Base-by-base conservation (phyloP, 1,284 basidiomycete species). In the Pascua guehoae region DNA sequence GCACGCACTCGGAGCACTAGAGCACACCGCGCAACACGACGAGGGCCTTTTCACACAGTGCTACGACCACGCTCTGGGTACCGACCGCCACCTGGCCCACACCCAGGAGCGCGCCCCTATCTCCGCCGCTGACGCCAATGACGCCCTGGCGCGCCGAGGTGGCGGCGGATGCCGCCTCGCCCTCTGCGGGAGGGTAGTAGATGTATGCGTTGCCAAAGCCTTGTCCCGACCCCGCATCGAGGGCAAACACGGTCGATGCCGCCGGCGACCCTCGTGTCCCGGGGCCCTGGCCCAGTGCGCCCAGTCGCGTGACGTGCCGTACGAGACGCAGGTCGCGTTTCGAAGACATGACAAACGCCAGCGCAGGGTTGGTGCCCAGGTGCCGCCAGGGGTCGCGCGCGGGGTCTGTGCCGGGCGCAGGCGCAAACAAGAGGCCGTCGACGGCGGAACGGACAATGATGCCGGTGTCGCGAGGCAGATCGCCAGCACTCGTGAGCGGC, bases 281-380 rank as follows among this genome's bases (percentile, higher is more conserved):
- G 4, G 24, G 24, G 24, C 4, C 24, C n/a, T 37, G 4, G 4
- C 37, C 42, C 4, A 12, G 18, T 18, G 16, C n/a, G 3, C 10
- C 39, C 1, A 10, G 11, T 16, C 18, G n/a, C 17, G 46, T 56
- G 38, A 85, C 74, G 67, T 95, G 90, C 65, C 87, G 82, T 2
- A 87, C 87, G 75, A 93, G 91, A 12, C 89, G 83, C 1, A 88
- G 85, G 73, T 95, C 91, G 32, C 85, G 85, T 74, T 98, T 98
- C 5, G 91, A 94, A 1, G 92, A 91, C 37, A 98, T 81, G 16
- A 98, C 95, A 70, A 97, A 98, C 1, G 90, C 83, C 5, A 98
- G 82, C 0, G 93, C 95, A 5, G 90, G 87, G 71, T 86, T 91
- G 0, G 92, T 96, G 11, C 84, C 81, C 1, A 76, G 74, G 72